These are phyloP conservation scores for Hypholoma fasciculare DNA, from an alignment of 768 basidiomycete genomes.

Conservation along the genomic window DNA sequence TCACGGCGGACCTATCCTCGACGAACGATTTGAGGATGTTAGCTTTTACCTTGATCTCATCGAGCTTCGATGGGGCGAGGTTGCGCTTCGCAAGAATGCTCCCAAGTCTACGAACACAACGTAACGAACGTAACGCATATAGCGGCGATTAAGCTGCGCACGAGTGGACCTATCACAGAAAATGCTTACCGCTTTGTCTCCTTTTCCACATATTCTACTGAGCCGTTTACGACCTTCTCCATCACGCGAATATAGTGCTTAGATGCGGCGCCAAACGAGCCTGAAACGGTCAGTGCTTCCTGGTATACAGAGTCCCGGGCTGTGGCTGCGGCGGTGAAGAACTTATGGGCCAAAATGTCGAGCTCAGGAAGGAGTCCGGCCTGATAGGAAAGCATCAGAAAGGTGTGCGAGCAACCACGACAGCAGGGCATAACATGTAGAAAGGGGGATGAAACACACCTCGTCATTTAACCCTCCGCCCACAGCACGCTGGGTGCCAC, in stretches of 20 bases:
- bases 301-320: slow-evolving; percentile 62
- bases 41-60: slow-evolving; percentile 90
- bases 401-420: background rate
- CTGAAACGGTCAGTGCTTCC: slow-evolving; percentile 59
- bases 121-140: background rate
- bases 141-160: background rate
- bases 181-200: slow-evolving; percentile 73
- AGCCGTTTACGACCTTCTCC: slow-evolving; percentile 77
- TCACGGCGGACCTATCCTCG: slow-evolving; percentile 31
- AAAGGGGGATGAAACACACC: slow-evolving; percentile 34
- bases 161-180: background rate
- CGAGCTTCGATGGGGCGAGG: slow-evolving; percentile 77
- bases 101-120: slow-evolving; percentile 48
- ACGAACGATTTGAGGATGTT: slow-evolving; percentile 78
- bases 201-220: slow-evolving; percentile 79
- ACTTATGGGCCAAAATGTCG: slow-evolving; percentile 75
- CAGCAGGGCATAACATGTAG: background rate
- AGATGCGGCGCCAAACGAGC: slow-evolving; percentile 49
- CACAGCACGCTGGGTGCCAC: slow-evolving; percentile 80
- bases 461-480: slow-evolving; percentile 79
- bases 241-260: slow-evolving; percentile 88
- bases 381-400: slow-evolving; percentile 33
- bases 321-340: slow-evolving; percentile 60
- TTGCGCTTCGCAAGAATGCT: slow-evolving; percentile 78
- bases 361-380: slow-evolving; percentile 82